phyloP scores from a whole-genome alignment of 2,329 filamentous ascomycete species.

The Exophiala alcalophila region DNA sequence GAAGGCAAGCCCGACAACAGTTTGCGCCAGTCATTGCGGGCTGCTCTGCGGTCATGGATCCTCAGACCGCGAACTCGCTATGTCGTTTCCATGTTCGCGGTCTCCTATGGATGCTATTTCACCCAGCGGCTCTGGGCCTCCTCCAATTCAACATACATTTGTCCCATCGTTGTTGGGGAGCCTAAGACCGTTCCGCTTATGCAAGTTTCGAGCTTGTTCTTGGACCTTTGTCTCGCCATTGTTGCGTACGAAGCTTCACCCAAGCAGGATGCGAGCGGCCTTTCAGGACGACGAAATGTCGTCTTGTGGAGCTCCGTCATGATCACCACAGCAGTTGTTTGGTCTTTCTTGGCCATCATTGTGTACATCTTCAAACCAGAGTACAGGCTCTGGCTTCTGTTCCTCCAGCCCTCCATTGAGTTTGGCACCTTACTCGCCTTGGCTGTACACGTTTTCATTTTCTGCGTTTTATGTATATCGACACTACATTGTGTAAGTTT shows the following conservation, averaged over 20 bases:
- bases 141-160: constrained; percentile 50
- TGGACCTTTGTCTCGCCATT: constrained; percentile 45
- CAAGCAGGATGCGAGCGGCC: constrained; percentile 13
- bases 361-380: constrained; percentile 39
- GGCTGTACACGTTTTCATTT: constrained; percentile 37
- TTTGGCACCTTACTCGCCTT: constrained; percentile 37
- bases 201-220: constrained; percentile 37
- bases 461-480: constrained; percentile 36
- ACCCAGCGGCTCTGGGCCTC: constrained; percentile 37
- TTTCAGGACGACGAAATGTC: constrained; percentile 19
- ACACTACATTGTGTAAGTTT: constrained; percentile 41
- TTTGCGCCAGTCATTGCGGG: constrained; percentile 30
- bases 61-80: constrained; percentile 39
- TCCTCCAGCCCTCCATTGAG: constrained; percentile 36
- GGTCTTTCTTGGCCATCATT: constrained; percentile 36
- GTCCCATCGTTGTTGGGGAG: constrained; percentile 41
- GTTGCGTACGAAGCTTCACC: constrained; percentile 22
- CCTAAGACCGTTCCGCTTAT: constrained; percentile 37
- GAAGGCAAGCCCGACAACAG: constrained; percentile 23
- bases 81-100: constrained; percentile 38
- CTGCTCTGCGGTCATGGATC: constrained; percentile 22
- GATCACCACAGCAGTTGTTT: constrained; percentile 35
- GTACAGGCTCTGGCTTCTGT: constrained; percentile 40
- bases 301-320: constrained; percentile 26
- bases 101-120: constrained; percentile 41